phyloP scores from a whole-genome alignment of 164 flowering plant genomes.

The Umbilicus rupestris region DNA sequence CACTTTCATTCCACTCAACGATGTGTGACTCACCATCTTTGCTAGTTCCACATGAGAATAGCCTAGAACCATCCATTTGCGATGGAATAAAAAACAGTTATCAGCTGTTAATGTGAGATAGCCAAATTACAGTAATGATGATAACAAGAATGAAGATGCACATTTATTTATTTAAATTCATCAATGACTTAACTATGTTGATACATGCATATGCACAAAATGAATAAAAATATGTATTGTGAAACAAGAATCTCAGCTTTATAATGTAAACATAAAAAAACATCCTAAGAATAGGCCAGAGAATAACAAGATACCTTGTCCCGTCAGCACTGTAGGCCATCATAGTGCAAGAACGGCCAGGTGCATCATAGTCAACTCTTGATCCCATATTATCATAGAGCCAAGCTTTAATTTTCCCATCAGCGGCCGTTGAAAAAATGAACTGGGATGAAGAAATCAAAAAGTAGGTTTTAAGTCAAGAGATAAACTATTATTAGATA shows the following conservation, averaged over 20 bases:
- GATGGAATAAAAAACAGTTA: neutral
- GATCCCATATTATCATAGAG: constrained; percentile 26
- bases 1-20: constrained; percentile 27
- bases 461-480: too few relatives aligned
- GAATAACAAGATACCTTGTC: constrained; percentile 17
- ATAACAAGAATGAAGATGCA: neutral
- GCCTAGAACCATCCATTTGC: constrained; percentile 11
- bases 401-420: constrained; percentile 28
- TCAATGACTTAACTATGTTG: too few relatives aligned
- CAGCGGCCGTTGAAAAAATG: constrained; percentile 23
- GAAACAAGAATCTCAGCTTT: too few relatives aligned
- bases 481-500: neutral
- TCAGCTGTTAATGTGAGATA: neutral
- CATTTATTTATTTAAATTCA: too few relatives aligned
- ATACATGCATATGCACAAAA: neutral
- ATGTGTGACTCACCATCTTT: constrained; percentile 22
- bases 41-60: constrained; percentile 25
- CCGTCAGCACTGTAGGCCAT: constrained; percentile 30
- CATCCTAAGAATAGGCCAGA: neutral
- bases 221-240: too few relatives aligned
- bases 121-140: neutral
- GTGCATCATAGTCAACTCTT: constrained; percentile 25
- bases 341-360: constrained; percentile 21
- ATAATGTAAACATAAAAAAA: neutral
- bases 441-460: constrained; percentile 11